These are phyloP conservation scores for Dryas alaskensis DNA, from an alignment of 306 rosid species.

Conservation along the genomic window DNA sequence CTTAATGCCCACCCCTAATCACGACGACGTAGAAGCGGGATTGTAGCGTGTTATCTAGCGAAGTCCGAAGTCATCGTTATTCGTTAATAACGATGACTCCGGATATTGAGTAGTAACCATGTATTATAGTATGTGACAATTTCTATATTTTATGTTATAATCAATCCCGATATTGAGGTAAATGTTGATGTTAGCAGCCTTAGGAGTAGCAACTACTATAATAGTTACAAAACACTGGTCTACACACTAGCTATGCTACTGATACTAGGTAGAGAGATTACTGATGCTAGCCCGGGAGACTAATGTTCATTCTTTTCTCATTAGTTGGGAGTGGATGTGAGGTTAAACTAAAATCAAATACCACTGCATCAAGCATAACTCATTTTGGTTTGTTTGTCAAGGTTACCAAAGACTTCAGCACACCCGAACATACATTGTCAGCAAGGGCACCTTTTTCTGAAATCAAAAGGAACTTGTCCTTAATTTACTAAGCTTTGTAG, in stretches of 20 bases:
- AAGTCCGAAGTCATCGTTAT: too few species aligned
- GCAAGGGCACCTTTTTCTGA: constrained; percentile 78
- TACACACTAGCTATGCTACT: neutral
- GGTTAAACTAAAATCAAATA: neutral
- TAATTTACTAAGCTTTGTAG: constrained; percentile 67
- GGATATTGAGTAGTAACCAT: too few species aligned
- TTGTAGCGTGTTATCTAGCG: too few species aligned
- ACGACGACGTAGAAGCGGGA: too few species aligned
- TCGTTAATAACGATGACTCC: too few species aligned
- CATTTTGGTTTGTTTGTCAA: constrained; percentile 63
- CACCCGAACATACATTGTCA: constrained; percentile 68
- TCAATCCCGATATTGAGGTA: neutral
- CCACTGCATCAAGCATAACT: constrained; percentile 19
- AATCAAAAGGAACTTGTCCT: constrained; percentile 63
- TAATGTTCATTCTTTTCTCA: neutral
- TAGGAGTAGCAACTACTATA: neutral
- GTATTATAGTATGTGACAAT: neutral
- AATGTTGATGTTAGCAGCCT: neutral
- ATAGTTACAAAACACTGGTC: neutral
- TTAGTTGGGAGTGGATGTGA: neutral
- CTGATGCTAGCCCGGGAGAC: neutral
- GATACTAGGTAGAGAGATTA: neutral
- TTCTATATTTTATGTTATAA: neutral
- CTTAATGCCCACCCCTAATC: too few species aligned
- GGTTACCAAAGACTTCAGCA: constrained; percentile 67